Percentiles rank a stretch among this genome's conserved stretches.
phyloP scores from a whole-genome alignment of 2,329 filamentous ascomycete genomes.

The Xylaria multiplex region DNA sequence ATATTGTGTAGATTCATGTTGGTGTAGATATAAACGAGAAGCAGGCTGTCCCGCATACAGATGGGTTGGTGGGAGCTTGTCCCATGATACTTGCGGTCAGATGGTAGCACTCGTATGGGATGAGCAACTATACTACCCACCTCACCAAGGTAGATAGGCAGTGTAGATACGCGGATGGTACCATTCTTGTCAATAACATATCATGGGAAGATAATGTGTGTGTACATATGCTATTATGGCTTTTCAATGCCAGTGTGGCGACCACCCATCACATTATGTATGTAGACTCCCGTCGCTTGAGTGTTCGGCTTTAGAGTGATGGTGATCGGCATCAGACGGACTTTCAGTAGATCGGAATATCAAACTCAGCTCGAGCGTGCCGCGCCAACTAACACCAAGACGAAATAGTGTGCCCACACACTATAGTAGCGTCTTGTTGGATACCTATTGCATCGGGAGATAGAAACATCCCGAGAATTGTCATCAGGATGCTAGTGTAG shows the following conservation, averaged over 20 bases:
- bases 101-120: not conserved
- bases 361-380: not conserved
- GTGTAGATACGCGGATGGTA: no score
- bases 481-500: not conserved
- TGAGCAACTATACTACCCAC: not conserved
- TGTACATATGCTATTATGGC: not conserved
- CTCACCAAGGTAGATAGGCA: no score
- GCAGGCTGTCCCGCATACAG: conserved; percentile 1
- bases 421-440: not conserved
- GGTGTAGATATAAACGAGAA: not conserved
- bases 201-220: not conserved
- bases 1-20: not conserved
- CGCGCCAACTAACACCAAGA: not conserved
- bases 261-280: no score
- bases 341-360: conserved; percentile 20
- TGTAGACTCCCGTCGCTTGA: not conserved
- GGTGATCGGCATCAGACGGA: conserved; percentile 20
- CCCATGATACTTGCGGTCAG: not conserved
- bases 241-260: no score
- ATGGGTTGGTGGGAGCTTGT: not conserved
- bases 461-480: not conserved
- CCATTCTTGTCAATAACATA: not conserved
- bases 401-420: not conserved
- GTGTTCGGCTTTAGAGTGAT: conserved; percentile 11
- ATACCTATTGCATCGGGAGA: not conserved